A percentile compares a stretch with the other conserved stretches of the same genome.
These are phyloP conservation scores for Colletotrichum tofieldiae DNA, from an alignment of 2,329 filamentous ascomycete genomes.

Conservation along the genomic window DNA sequence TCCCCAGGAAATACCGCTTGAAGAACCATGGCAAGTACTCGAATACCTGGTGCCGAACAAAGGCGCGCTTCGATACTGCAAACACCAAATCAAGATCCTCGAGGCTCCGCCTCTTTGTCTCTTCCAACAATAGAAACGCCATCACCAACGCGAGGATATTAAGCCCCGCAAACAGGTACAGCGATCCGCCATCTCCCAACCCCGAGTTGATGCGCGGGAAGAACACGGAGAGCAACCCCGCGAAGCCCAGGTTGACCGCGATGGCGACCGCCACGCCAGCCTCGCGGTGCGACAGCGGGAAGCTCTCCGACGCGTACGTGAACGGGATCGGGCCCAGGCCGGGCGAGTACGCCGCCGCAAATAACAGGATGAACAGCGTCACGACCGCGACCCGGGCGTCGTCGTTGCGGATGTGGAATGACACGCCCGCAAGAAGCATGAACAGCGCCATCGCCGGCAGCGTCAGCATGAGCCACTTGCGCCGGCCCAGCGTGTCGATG, in stretches of 20 bases:
- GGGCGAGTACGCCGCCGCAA: conserved; percentile 60
- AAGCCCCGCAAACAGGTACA: conserved; percentile 63
- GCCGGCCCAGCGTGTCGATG: conserved; percentile 59
- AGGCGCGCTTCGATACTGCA: conserved; percentile 55
- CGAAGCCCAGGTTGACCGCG: conserved; percentile 63
- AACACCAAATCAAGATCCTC: conserved; percentile 60
- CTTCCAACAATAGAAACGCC: conserved; percentile 61
- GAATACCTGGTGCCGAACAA: conserved; percentile 55
- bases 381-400: conserved; percentile 50
- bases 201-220: conserved; percentile 53
- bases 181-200: conserved; percentile 52
- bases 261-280: conserved; percentile 65
- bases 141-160: conserved; percentile 63
- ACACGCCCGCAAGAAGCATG: conserved; percentile 57
- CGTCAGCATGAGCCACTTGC: conserved; percentile 60
- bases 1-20: conserved; percentile 47
- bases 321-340: conserved; percentile 64
- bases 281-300: conserved; percentile 65
- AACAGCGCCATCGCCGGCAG: conserved; percentile 61
- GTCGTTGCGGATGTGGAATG: conserved; percentile 47
- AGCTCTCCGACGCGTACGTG: conserved; percentile 66
- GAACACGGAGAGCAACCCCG: conserved; percentile 61
- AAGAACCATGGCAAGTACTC: conserved; percentile 56
- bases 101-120: conserved; percentile 58
- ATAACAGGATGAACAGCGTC: conserved; percentile 58